Evolutionary conservation across 768 basidiomycete species (phyloP).

Genomic region (Leucogyrophana mollusca): DNA sequence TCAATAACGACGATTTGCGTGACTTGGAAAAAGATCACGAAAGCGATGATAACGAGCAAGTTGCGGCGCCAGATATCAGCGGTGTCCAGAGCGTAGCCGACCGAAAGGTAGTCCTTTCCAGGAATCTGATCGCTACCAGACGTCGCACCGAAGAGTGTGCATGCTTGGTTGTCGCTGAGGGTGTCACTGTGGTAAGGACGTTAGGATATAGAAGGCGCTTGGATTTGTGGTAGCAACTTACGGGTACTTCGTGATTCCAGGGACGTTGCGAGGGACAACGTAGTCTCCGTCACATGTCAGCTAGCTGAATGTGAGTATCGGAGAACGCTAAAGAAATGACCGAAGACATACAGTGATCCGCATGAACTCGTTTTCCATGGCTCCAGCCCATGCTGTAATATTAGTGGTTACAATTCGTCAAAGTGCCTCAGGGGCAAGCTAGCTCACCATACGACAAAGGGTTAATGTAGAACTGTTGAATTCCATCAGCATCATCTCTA

Average conservation of each 20-base stretch:
- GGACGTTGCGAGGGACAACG: conserved; percentile 66
- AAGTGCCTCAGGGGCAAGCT: no score
- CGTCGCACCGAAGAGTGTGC: conserved; percentile 68
- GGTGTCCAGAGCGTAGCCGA: conserved; percentile 47
- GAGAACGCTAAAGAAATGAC: conserved; percentile 1
- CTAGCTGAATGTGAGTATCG: conserved; percentile 25
- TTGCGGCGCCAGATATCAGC: conserved; percentile 65
- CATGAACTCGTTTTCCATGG: conserved; percentile 87
- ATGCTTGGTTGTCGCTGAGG: conserved; percentile 70
- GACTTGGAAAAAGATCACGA: conserved; percentile 68
- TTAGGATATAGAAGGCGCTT: conserved; percentile 2
- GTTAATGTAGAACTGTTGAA: conserved; percentile 66
- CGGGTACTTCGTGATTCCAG: conserved; percentile 60
- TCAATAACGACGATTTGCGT: conserved; percentile 69
- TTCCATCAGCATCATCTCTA: conserved; percentile 8
- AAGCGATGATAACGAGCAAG: conserved; percentile 68
- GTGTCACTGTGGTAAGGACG: conserved; percentile 36
- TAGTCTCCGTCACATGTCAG: conserved; percentile 64
- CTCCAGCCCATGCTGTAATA: conserved; percentile 64
- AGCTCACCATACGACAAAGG: conserved; percentile 67
- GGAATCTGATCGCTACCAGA: conserved; percentile 53
- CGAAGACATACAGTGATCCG: conserved; percentile 51
- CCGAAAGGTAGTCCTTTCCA: conserved; percentile 62
- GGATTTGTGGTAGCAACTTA: conserved; percentile 28
- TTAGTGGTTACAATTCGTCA: no score